These are phyloP conservation scores for Fistulifera solaris DNA, from an alignment of 108 stramenopile genomes.

Conservation along the genomic window DNA sequence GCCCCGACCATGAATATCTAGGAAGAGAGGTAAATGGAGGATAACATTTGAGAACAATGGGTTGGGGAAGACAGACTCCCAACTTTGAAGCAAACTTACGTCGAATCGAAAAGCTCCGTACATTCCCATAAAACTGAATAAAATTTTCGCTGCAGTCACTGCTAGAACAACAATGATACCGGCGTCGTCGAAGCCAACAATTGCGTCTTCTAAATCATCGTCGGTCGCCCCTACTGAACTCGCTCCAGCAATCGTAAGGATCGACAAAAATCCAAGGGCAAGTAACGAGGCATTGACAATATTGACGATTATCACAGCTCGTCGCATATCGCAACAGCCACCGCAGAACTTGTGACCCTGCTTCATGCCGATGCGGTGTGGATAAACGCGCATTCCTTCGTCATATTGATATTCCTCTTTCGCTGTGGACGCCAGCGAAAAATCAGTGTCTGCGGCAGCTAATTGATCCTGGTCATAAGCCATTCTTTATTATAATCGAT, in stretches of 20 bases:
- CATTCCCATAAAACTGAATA: background rate
- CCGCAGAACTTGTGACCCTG: conserved; percentile 15
- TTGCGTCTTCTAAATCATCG: background rate
- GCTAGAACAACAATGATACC: background rate
- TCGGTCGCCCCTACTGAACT: background rate
- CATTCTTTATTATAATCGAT: too few species aligned
- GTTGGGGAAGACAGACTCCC: background rate
- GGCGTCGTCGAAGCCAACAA: background rate
- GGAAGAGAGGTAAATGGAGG: background rate
- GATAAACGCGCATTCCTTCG: background rate
- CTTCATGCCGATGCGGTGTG: conserved; percentile 11
- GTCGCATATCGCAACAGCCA: conserved; percentile 37
- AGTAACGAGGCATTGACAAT: conserved; percentile 12
- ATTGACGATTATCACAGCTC: conserved; percentile 32
- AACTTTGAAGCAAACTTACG: background rate
- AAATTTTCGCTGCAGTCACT: too few species aligned
- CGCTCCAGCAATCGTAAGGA: conserved; percentile 1
- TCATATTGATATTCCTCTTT: background rate
- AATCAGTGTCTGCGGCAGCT: too few species aligned
- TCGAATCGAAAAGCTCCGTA: background rate
- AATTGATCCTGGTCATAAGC: too few species aligned
- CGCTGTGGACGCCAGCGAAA: background rate
- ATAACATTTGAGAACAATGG: background rate
- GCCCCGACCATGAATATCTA: background rate
- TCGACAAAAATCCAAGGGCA: background rate